Percentiles rank a stretch among this genome's conserved stretches.
Conservation (phyloP, 805 yeast genomes). For the Maudiozyma saulgeensis region DNA sequence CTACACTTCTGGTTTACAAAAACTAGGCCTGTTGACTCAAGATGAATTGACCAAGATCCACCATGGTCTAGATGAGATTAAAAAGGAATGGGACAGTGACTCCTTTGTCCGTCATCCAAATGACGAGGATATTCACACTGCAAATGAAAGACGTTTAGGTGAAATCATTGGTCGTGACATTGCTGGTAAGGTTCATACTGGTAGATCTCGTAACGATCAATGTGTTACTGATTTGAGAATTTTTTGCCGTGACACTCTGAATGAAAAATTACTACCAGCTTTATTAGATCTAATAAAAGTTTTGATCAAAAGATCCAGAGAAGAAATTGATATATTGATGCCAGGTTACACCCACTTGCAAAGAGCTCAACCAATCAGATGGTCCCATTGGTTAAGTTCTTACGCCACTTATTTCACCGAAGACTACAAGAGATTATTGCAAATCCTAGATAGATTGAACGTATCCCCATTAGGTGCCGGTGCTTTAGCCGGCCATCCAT, state of each 20-base stretch:
- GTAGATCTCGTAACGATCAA: slow-evolving; percentile 96
- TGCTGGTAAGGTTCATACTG: slow-evolving; percentile 98
- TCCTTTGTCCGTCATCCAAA: slow-evolving; percentile 26
- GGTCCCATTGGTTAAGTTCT: slow-evolving; percentile 95
- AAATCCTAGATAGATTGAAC: slow-evolving; percentile 74
- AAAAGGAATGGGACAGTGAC: slow-evolving; percentile 83
- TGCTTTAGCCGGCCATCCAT: slow-evolving; percentile 98
- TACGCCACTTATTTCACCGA: slow-evolving; percentile 92
- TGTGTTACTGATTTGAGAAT: slow-evolving; percentile 99
- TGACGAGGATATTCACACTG: slow-evolving; percentile 98
- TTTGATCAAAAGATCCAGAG: slow-evolving; percentile 64
- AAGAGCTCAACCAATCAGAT: slow-evolving; percentile 98
- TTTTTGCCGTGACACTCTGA: slow-evolving; percentile 71
- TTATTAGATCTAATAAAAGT: slow-evolving; percentile 56
- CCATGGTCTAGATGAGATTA: slow-evolving; percentile 62
- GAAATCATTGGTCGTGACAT: slow-evolving; percentile 89
- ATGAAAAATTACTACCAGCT: slow-evolving; percentile 44
- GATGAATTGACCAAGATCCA: slow-evolving; percentile 78
- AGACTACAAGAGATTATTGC: slow-evolving; percentile 76
- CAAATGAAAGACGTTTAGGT: slow-evolving; percentile 95
- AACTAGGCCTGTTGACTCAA: slow-evolving; percentile 61
- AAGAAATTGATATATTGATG: slow-evolving; percentile 87
- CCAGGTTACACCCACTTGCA: slow-evolving; percentile 99
- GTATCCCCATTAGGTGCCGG: slow-evolving; percentile 92
- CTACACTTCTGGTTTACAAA: slow-evolving; percentile 77